Conservation (phyloP, 352 stramenopile genomes). For the Pythium diclinum region DNA sequence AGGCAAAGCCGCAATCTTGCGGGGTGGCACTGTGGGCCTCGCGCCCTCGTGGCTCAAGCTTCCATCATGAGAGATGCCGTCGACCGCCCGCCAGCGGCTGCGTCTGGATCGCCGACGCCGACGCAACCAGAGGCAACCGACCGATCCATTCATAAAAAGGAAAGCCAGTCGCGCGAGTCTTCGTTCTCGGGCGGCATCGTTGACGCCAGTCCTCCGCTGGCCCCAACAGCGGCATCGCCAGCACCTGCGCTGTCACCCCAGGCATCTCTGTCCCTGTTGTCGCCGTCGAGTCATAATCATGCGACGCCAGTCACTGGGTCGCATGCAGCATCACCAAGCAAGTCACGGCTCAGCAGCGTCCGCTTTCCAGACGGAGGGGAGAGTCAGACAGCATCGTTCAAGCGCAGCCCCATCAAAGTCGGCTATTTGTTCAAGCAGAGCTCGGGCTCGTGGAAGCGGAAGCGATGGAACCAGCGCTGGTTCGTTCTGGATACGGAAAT, state of each 20-base stretch:
- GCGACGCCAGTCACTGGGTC: background rate
- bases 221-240: background rate
- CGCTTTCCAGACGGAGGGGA: background rate
- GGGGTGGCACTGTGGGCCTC: background rate
- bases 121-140: background rate
- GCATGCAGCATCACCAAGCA: background rate
- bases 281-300: background rate
- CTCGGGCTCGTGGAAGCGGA: slow-evolving; percentile 74
- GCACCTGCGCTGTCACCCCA: background rate
- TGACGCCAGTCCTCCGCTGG: background rate
- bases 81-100: background rate
- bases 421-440: slow-evolving; percentile 81
- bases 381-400: background rate
- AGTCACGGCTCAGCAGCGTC: slow-evolving; percentile 1
- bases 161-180: slow-evolving; percentile 18
- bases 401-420: slow-evolving; percentile 31
- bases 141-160: slow-evolving; percentile 2
- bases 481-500: slow-evolving; percentile 67
- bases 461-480: slow-evolving; percentile 80
- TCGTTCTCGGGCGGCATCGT: background rate
- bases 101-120: background rate
- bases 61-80: background rate
- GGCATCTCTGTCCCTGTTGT: background rate
- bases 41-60: background rate
- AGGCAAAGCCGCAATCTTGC: background rate